These are phyloP conservation scores for Sequoia sempervirens DNA, from an alignment of 75 land plant genomes.

Conservation along the genomic window DNA sequence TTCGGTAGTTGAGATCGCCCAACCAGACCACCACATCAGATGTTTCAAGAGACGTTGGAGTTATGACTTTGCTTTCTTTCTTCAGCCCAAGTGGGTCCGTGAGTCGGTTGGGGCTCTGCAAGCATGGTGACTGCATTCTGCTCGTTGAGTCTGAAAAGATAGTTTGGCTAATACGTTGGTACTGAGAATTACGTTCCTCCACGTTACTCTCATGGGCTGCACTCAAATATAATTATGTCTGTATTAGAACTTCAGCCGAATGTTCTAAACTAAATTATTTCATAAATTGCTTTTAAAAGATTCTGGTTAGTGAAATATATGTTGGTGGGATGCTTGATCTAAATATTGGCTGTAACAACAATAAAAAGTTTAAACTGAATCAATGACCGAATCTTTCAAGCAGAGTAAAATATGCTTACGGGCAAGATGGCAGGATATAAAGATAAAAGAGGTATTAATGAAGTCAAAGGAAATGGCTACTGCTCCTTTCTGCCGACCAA, in stretches of 20 bases:
- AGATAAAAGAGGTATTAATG: constrained; percentile 44
- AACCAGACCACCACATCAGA: constrained; percentile 73
- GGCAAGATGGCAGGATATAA: constrained; percentile 79
- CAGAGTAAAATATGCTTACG: constrained; percentile 26
- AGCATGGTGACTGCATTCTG: neutral
- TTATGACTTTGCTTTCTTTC: neutral
- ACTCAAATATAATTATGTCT: neutral
- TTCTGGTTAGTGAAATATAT: neutral
- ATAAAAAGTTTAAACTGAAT: neutral
- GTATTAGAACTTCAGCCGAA: neutral
- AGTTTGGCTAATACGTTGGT: constrained; percentile 13
- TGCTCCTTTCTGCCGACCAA: constrained; percentile 86
- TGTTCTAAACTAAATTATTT: neutral
- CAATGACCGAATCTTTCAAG: neutral
- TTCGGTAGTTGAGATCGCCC: constrained; percentile 88
- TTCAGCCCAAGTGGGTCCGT: neutral
- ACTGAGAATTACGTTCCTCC: constrained; percentile 66
- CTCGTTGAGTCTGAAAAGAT: constrained; percentile 1
- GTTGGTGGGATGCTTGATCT: neutral
- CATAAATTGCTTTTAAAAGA: neutral
- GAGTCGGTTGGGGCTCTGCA: neutral
- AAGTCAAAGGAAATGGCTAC: constrained; percentile 54
- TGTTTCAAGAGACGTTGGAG: constrained; percentile 21
- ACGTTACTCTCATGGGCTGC: constrained; percentile 80
- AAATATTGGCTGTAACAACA: no score